Evolutionary conservation across 2,329 filamentous ascomycete species (phyloP).

Genomic region (Arachnopeziza araneosa): DNA sequence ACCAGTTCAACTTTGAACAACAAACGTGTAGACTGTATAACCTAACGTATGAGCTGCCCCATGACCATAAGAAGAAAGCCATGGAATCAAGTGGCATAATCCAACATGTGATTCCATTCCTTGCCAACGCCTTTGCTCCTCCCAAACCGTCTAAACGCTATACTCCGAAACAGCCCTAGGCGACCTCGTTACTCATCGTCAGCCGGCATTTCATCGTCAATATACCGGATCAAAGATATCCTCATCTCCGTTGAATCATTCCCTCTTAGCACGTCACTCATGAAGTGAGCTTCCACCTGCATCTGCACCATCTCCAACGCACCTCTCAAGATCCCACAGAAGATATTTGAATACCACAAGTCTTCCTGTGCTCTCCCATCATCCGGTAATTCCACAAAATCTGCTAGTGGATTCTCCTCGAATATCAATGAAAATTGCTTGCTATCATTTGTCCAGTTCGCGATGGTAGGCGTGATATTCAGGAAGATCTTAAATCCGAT

Average conservation of each 20-base stretch:
- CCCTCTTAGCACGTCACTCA: conserved; percentile 85
- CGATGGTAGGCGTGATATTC: conserved; percentile 88
- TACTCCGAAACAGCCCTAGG: background rate
- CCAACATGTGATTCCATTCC: background rate
- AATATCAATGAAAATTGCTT: conserved; percentile 96
- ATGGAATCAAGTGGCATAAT: background rate
- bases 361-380: conserved; percentile 94
- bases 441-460: conserved; percentile 93
- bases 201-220: conserved; percentile 94
- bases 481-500: conserved; percentile 99
- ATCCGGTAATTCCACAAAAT: conserved; percentile 96
- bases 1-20: no score
- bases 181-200: conserved; percentile 63
- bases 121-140: background rate
- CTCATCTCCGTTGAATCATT: conserved; percentile 98
- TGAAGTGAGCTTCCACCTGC: conserved; percentile 96
- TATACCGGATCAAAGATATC: conserved; percentile 84
- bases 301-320: conserved; percentile 98
- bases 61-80: background rate
- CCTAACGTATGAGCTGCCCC: background rate
- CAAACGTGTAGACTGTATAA: background rate
- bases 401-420: conserved; percentile 92
- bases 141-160: background rate
- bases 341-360: conserved; percentile 96
- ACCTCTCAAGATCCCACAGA: conserved; percentile 87